Conservation (phyloP, 805 yeast species). For the Kazachstania bromeliacearum region DNA sequence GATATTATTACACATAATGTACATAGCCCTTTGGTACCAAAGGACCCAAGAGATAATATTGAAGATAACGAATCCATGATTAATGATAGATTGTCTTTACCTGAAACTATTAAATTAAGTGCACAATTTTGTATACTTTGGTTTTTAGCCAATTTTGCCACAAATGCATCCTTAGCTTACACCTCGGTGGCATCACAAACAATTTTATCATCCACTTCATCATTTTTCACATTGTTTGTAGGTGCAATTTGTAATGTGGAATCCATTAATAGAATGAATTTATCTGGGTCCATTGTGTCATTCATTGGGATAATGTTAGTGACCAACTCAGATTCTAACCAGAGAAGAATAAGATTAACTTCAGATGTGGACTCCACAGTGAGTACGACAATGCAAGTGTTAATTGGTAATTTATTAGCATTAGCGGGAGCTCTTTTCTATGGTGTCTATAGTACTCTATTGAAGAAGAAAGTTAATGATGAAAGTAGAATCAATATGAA, state of each 20-base stretch:
- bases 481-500: constrained; percentile 77
- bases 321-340: constrained; percentile 53
- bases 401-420: constrained; percentile 73
- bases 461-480: constrained; percentile 62
- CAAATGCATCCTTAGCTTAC: constrained; percentile 77
- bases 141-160: constrained; percentile 83
- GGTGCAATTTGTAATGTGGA: constrained; percentile 72
- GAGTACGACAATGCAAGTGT: constrained; percentile 26
- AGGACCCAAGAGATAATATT: not conserved
- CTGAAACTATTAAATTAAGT: constrained; percentile 66
- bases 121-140: constrained; percentile 78
- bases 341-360: not conserved
- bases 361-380: constrained; percentile 4
- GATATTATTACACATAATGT: no score
- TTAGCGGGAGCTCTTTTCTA: constrained; percentile 80
- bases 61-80: not conserved
- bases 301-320: constrained; percentile 74
- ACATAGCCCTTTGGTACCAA: constrained; percentile 2
- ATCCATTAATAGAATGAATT: constrained; percentile 50
- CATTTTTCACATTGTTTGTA: constrained; percentile 81
- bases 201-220: constrained; percentile 81
- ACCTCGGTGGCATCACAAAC: constrained; percentile 94
- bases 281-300: constrained; percentile 61
- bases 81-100: constrained; percentile 24
- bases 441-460: constrained; percentile 80